phyloP scores from a whole-genome alignment of 2,329 filamentous ascomycete genomes.

The Xylariales sp. region DNA sequence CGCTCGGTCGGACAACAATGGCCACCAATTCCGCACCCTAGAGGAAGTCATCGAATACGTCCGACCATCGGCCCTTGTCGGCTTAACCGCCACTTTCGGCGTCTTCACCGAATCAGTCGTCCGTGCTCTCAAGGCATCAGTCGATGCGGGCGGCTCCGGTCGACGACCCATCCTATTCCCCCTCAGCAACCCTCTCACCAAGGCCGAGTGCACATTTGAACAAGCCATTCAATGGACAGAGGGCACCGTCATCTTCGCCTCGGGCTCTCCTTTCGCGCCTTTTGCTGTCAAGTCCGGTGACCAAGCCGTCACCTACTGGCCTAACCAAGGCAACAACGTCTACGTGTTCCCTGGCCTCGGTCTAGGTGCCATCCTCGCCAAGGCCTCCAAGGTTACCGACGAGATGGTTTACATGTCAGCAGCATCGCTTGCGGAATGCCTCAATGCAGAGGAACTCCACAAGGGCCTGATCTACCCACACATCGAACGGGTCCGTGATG shows the following conservation, averaged over 20 bases:
- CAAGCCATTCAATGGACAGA: conserved; percentile 92
- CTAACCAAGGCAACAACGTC: conserved; percentile 86
- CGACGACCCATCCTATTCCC: conserved; percentile 93
- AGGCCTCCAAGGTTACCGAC: conserved; percentile 87
- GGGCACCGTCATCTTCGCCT: conserved; percentile 91
- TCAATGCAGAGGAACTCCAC: conserved; percentile 84
- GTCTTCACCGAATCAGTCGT: conserved; percentile 92
- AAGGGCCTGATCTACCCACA: conserved; percentile 90
- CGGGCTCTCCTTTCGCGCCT: conserved; percentile 88
- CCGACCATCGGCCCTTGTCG: conserved; percentile 93
- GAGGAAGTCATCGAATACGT: conserved; percentile 95
- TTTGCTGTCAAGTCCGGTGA: conserved; percentile 72
- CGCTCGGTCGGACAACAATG: conserved; percentile 72
- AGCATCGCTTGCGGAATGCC: conserved; percentile 78
- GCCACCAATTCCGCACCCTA: conserved; percentile 79
- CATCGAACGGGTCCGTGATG: conserved; percentile 91
- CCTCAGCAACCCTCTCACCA: conserved; percentile 93
- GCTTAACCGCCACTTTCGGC: conserved; percentile 92
- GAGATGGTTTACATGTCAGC: conserved; percentile 98
- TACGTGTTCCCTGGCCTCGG: conserved; percentile 98
- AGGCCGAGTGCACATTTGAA: conserved; percentile 98
- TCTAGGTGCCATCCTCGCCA: conserved; percentile 90
- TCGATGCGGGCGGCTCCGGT: conserved; percentile 73
- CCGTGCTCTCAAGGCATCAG: conserved; percentile 72
- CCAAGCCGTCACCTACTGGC: conserved; percentile 74